Base-by-base conservation (phyloP, 176 grass and related monocot genomes). In the Phragmites australis region DNA sequence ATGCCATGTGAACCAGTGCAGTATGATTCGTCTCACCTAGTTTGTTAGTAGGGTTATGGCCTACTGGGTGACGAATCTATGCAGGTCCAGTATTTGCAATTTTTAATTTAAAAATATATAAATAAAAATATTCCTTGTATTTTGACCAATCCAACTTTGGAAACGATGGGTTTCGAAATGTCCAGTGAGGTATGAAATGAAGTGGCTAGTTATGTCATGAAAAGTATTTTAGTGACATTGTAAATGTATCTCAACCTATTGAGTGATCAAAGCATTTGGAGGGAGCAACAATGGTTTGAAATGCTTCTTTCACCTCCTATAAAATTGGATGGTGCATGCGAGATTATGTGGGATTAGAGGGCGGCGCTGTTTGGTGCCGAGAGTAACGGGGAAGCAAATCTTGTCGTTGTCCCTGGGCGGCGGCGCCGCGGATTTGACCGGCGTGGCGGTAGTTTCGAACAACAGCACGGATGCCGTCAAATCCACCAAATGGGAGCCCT, bases 351-450 rank as follows among this genome's bases (percentile, higher is more conserved):
- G 71, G 83, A 82, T 45, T 84, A 84, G 82, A 94, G 90, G 90
- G 95, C 83, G 86, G 89, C 75, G 80, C 92, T 87, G 74, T 82
- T 88, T 50, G 68, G 85, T 78, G 85, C 80, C 81, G 79, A 97
- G 76, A 76, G 70, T 88, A 89, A 19, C 76, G 90, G 85, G 81
- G 87, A 52, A 57, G 47, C 58, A 12, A 71, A 77, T 68, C 70
- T 66, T 89, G 92, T 94, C 95, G 88, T 98, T 92, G 59, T 94
- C 92, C 59, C 88, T 94, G 45, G 89, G 90, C 81, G 85, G 91
- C 69, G 91, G 84, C 76, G 85, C 39, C 29, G 82, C 69, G 27
- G 91, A 88, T 75, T 90, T 83, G 22, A 21, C 79, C 92, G 86
- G 86, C 65, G 92, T 90, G 90, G 92, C 90, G 88, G 96, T 81